Percentiles rank a stretch among this genome's conserved stretches.
These are phyloP conservation scores for Cryptomeria japonica DNA, from an alignment of 75 land plant species.

Conservation along the genomic window DNA sequence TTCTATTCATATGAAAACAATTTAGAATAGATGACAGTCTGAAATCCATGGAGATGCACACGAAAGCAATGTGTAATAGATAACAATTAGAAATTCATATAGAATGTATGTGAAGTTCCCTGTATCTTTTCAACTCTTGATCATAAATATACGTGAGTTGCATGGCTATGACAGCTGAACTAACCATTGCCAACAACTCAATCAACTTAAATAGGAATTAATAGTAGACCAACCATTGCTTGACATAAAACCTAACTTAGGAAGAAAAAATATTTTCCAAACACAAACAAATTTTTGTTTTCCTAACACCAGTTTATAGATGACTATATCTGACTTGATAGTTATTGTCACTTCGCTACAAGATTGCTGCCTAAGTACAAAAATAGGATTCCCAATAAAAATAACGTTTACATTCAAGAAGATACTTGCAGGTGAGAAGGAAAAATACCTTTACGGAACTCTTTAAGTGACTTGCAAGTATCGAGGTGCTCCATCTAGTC, in stretches of 20 bases:
- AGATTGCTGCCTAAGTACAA: not conserved
- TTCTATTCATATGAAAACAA: no score
- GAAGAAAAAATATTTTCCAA: not conserved
- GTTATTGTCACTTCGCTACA: not conserved
- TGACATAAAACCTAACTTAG: not conserved
- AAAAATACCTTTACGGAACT: not conserved
- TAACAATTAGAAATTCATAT: no score
- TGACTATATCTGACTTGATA: not conserved
- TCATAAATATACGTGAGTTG: no score
- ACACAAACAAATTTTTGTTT: no score
- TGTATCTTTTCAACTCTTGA: no score
- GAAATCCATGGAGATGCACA: no score
- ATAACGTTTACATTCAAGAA: not conserved
- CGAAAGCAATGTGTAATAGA: no score
- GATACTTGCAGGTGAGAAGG: not conserved
- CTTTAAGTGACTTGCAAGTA: not conserved
- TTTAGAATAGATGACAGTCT: no score
- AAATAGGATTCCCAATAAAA: no score
- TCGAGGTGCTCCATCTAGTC: not conserved
- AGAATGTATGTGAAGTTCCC: no score
- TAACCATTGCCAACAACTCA: not conserved
- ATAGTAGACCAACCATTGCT: not conserved
- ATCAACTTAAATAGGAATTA: no score
- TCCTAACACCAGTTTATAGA: not conserved
- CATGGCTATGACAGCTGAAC: not conserved